Base-by-base conservation (phyloP, 2,329 filamentous ascomycete species). In the Torrubiella hemipterigena region DNA sequence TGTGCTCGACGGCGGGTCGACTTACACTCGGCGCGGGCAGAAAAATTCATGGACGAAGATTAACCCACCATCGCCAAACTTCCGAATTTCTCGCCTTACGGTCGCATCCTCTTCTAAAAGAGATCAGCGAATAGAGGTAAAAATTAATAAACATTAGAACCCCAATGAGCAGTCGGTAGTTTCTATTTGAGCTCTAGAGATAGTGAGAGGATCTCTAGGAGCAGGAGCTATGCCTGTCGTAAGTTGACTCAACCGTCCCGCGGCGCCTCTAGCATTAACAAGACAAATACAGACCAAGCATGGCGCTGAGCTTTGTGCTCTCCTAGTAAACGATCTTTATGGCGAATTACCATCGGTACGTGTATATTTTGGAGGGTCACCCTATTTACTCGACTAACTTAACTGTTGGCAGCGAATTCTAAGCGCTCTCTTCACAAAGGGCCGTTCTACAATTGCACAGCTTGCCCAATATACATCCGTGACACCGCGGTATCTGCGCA, bases 261-360 rank as follows among this genome's bases (percentile, higher is more conserved):
- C 15, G 32, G 35, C 23, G 14, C n/a, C 23, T 18, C 19, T 21
- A n/a, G 28, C 28, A 29, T 46, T 50, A 35, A 52, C 43, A 34
- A 26, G 29, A 32, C 15, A 29, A 25, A 30, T 37, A 14, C 40
- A 79, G 74, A 75, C 73, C 38, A 76, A 85, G 63, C 73, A 81
- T 54, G 69, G 81, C 44, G 76, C 81, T 49, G 84, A 95, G 72
- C 82, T 96, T 51, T 94, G 85, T 65, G 73, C 79, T 63, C 76
- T 93, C 52, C 71, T 95, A 40, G 79, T 96, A 41, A 77, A 86
- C 51, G 86, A 95, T 53, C 69, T 83, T 37, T 89, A 91, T 56
- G 91, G 91, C 51, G 83, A 93, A 61, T 75, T 96, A 36, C 85
- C 86, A 39, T 84, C 85, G 52, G 89, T 95, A 81, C 49, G 80